Percentiles rank a stretch among this genome's conserved stretches.
phyloP scores from a whole-genome alignment of 163 green algal species.

The Prototheca wickerhamii region DNA sequence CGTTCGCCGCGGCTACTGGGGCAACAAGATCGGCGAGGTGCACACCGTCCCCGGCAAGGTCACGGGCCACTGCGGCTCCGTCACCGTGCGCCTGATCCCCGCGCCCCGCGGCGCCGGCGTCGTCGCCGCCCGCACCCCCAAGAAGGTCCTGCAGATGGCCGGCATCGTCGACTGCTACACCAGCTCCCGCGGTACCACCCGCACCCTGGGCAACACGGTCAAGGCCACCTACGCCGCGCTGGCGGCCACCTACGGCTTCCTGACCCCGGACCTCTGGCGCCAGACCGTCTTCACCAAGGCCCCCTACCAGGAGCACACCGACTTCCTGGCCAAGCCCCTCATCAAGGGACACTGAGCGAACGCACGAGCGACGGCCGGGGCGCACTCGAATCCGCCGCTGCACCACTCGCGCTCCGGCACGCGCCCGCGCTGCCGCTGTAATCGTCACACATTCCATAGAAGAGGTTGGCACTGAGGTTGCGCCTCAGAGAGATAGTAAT shows the following conservation, averaged over 20 bases:
- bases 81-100: conserved; percentile 93
- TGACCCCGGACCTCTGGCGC: conserved; percentile 94
- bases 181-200: conserved; percentile 83
- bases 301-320: conserved; percentile 70
- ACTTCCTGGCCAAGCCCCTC: conserved; percentile 1
- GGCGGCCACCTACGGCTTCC: conserved; percentile 88
- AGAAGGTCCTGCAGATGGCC: conserved; percentile 99
- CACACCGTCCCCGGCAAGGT: conserved; percentile 90
- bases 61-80: conserved; percentile 93
- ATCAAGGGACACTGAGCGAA: conserved; percentile 4
- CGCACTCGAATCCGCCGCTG: no score
- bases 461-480: no score
- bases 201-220: conserved; percentile 98
- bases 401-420: no score
- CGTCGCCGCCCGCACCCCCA: conserved; percentile 90
- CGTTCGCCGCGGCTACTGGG: conserved; percentile 96
- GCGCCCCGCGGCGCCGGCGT: conserved; percentile 93
- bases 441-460: no score
- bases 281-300: conserved; percentile 88
- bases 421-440: no score
- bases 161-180: conserved; percentile 99
- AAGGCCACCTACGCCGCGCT: conserved; percentile 90
- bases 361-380: no score
- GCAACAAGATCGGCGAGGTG: conserved; percentile 89
- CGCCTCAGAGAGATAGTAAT: no score